phyloP scores from a whole-genome alignment of 257 asterid genomes.

The Przewalskia tangutica region DNA sequence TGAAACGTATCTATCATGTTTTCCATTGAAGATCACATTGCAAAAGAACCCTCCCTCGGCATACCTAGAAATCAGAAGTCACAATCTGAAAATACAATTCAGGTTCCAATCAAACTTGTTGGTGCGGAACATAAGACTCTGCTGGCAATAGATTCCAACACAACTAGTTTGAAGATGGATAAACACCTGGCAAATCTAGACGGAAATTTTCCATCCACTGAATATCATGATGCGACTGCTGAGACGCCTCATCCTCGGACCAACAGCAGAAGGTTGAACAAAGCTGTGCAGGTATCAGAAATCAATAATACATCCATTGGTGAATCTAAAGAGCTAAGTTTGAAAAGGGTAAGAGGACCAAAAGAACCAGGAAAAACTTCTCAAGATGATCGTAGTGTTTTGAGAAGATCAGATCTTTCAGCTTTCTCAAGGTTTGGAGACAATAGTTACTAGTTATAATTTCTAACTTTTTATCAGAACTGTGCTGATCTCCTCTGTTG shows the following conservation, averaged over 20 bases:
- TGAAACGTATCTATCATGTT: constrained; percentile 10
- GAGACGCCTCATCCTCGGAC: constrained; percentile 16
- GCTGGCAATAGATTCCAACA: constrained; percentile 14
- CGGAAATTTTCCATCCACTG: constrained; percentile 18
- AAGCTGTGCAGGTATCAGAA: constrained; percentile 33
- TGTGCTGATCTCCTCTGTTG: constrained; percentile 21
- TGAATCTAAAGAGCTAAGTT: constrained; percentile 46
- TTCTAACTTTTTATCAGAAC: constrained; percentile 13
- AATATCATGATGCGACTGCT: constrained; percentile 7
- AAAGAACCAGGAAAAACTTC: constrained; percentile 30
- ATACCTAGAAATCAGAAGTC: constrained; percentile 24
- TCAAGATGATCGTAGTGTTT: constrained; percentile 46
- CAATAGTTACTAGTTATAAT: constrained; percentile 8
- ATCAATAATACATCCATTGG: constrained; percentile 15
- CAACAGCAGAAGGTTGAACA: constrained; percentile 20
- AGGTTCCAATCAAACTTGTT: constrained; percentile 9
- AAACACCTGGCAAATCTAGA: constrained; percentile 16
- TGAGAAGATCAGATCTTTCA: constrained; percentile 65
- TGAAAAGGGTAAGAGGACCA: constrained; percentile 52
- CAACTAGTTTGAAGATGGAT: constrained; percentile 11
- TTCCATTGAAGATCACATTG: constrained; percentile 24
- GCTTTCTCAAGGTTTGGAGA: constrained; percentile 74
- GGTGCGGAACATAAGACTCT: constrained; percentile 8
- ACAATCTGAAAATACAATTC: constrained; percentile 32
- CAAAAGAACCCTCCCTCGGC: constrained; percentile 24